Evolutionary conservation across 768 basidiomycete genomes (phyloP).

Genomic region (Infundibulicybe gibba): DNA sequence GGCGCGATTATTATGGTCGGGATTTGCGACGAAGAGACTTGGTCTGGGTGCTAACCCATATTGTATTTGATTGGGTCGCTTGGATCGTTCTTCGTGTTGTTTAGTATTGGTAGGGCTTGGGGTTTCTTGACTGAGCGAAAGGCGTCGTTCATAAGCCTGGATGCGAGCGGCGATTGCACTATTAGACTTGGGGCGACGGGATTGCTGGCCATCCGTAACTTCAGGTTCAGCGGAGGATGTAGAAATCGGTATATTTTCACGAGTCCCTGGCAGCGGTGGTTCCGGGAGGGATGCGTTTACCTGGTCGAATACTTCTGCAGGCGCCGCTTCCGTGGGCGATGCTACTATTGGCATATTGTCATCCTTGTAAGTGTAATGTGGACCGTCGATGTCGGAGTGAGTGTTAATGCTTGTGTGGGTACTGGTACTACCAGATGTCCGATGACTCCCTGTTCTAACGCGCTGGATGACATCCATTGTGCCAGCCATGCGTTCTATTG

Average conservation of each 20-base stretch:
- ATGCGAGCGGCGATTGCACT: slow-evolving; percentile 47
- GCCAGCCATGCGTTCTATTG: slow-evolving; percentile 61
- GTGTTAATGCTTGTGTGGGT: slow-evolving; percentile 26
- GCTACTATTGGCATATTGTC: slow-evolving; percentile 14
- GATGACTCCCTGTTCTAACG: slow-evolving; percentile 26
- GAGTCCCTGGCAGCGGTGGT: not conserved
- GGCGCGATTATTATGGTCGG: slow-evolving; percentile 36
- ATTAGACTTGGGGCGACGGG: slow-evolving; percentile 14
- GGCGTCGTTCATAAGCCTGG: slow-evolving; percentile 52
- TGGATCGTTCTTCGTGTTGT: slow-evolving; percentile 36
- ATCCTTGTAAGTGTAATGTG: slow-evolving; percentile 7
- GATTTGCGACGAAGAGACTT: slow-evolving; percentile 73
- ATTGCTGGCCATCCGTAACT: slow-evolving; percentile 7
- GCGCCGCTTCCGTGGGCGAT: slow-evolving; percentile 30
- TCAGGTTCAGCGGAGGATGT: not conserved
- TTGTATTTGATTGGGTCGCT: slow-evolving; percentile 35
- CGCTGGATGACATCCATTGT: slow-evolving; percentile 71
- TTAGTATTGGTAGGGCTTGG: slow-evolving; percentile 36
- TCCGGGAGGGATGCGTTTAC: slow-evolving; percentile 1
- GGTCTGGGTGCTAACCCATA: slow-evolving; percentile 67
- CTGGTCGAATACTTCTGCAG: slow-evolving; percentile 2
- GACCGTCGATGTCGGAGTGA: slow-evolving; percentile 2
- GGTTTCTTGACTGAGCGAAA: slow-evolving; percentile 43
- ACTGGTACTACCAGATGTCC: slow-evolving; percentile 23
- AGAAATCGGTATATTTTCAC: not conserved